Percentiles rank a stretch among this genome's conserved stretches.
Evolutionary conservation across 2,329 filamentous ascomycete genomes (phyloP).

Genomic region (Aspergillus neoniger): DNA sequence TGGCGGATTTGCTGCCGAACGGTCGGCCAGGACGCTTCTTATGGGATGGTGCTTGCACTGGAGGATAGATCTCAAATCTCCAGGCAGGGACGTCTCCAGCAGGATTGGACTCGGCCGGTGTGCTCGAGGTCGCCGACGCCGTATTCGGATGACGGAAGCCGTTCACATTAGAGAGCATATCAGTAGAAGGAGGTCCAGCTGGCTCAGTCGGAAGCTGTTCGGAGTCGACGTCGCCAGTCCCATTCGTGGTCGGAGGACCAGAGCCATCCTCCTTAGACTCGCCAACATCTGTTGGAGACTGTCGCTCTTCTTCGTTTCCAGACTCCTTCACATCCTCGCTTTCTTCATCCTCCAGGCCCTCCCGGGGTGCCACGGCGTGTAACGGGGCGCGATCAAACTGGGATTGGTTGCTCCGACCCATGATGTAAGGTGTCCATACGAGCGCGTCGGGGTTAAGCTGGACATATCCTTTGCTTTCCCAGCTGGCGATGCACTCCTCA

Average conservation of each 20-base stretch:
- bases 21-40: conserved; percentile 44
- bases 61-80: conserved; percentile 47
- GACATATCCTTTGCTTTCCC: conserved; percentile 86
- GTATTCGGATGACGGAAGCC: conserved; percentile 28
- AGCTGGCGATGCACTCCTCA: conserved; percentile 81
- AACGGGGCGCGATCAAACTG: conserved; percentile 83
- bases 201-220: conserved; percentile 26
- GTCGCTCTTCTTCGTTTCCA: conserved; percentile 22
- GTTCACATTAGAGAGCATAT: conserved; percentile 30
- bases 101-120: conserved; percentile 28
- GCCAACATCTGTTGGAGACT: conserved; percentile 7
- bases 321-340: conserved; percentile 30
- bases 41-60: conserved; percentile 38
- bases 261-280: conserved; percentile 17
- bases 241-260: conserved; percentile 19
- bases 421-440: conserved; percentile 95
- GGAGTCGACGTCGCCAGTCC: conserved; percentile 12
- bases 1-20: conserved; percentile 34
- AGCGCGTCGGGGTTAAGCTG: conserved; percentile 77
- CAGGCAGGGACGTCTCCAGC: conserved; percentile 43
- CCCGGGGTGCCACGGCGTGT: conserved; percentile 83
- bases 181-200: conserved; percentile 41
- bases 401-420: conserved; percentile 80
- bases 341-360: conserved; percentile 53
- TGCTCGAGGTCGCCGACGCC: conserved; percentile 17